Evolutionary conservation across 2,329 filamentous ascomycete genomes (phyloP), one percentile per base, ranked within the genome.

Genomic region (Aspergillus eucalypticola): DNA sequence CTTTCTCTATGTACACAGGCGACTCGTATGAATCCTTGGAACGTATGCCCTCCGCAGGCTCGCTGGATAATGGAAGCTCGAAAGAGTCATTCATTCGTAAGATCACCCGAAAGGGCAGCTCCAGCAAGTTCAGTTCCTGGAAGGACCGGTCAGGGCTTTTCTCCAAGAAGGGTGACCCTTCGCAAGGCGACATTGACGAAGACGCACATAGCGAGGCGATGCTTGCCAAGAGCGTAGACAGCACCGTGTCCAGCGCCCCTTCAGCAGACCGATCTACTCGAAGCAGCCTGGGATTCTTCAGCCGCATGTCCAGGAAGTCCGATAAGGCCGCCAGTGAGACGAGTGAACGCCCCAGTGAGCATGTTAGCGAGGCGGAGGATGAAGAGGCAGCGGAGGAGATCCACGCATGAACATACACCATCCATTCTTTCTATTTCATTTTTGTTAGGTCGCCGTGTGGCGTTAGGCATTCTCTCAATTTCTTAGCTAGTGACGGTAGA

Each of bases 31-130:
- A 82, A 52, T 80, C 79, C 5, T 66, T 82, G 27, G 80, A 82
- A 60, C 78, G 78, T 54, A 73, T 79, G 54, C 74, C 75, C 11
- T 82, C 80, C 5, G 73, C 71, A 13, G 73, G 78, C 10, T 76
- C 77, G 11, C 70, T 73, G 5, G 78, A 81, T 52, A 73, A 75
- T 54, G 66, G 69, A 49, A 72, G 69, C 38, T 71, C 76, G 5
- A 82, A 81, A 63, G 80, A 81, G 61, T 81, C 80, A 7, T 80
- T 83, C 56, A 82, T 83, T 60, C 80, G 80, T 58, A 82, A 81
- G 63, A 79, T 83, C 58, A 82, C 79, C 7, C 78, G 81, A 54
- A 83, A 82, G 63, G 77, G 80, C 53, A 81, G 78, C 65, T 81
- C 79, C 10, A 77, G 79, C 71, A 83, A 81, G 61, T 82, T 82